Evolutionary conservation across 2,329 filamentous ascomycete genomes (phyloP), one percentile per base, ranked within the genome.

Genomic region (Coniochaeta sp.): DNA sequence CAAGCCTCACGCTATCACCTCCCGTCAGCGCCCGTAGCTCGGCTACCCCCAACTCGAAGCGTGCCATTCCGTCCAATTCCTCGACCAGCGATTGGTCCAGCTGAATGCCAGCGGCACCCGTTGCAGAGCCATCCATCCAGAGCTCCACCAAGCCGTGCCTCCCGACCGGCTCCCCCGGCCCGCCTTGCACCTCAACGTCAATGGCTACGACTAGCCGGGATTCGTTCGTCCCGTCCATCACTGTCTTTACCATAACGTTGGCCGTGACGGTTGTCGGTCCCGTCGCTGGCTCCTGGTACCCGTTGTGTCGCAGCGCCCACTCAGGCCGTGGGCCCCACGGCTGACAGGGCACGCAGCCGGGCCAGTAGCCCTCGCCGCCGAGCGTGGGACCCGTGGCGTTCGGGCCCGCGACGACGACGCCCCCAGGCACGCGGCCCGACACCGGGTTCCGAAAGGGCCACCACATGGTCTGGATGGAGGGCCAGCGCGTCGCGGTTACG

Each of bases 281-380:
- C 12, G 63, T 63, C 8, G 61, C 50, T 6, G 63, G 63, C 36
- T 64, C 63, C 36, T 63, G 59, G 28, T 61, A 64, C 17, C 63
- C 63, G 28, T 64, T 64, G 1, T 55, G 58, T 17, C 36, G 59
- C 44, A 64, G 34, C 24, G 42, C 42, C 63, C 63, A 64, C 16
- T 62, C 63, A 4, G 63, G 63, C 44, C 44, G 60, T 12, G 32
- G 32, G 6, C 32, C 32, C 10, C 58, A 60, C 14, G 44, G 54
- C 22, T 57, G 58, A 34, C 63, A 64, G 3, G 63, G 63, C 30
- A 64, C 63, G 42, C 63, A 64, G 4, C 61, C 63, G 1, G 63
- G 61, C 63, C 63, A 64, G 57, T 64, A 64, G 32, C 32, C 32
- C 32, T 34, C 32, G 32, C 32, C 32, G 32, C 6, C 6, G 32